These are phyloP conservation scores for Paracamarosporium sp. DNA, from an alignment of 2,329 filamentous ascomycete species.

Conservation along the genomic window DNA sequence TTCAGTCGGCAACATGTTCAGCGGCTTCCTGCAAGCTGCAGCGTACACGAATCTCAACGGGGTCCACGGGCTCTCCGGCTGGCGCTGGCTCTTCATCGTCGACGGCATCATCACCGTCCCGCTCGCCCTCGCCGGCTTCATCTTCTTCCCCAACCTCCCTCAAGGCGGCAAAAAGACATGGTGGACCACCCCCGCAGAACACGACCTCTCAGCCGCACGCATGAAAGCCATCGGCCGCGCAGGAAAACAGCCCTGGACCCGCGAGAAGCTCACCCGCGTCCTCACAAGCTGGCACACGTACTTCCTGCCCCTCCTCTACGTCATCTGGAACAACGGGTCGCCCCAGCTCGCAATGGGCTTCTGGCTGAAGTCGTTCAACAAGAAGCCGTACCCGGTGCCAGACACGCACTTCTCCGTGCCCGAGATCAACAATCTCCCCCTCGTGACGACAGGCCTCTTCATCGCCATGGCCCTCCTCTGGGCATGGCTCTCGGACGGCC, in stretches of 20 bases:
- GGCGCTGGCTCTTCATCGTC: conserved; percentile 56
- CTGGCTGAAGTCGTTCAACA: conserved; percentile 6
- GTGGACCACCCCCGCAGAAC: neutral
- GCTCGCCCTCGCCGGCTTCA: conserved; percentile 43
- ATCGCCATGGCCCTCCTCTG: conserved; percentile 3
- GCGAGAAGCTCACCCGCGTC: neutral
- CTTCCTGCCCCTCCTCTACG: neutral
- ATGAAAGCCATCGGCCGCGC: conserved; percentile 7
- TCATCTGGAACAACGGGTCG: conserved; percentile 6
- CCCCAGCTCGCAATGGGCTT: conserved; percentile 1
- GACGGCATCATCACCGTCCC: conserved; percentile 62
- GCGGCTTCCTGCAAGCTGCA: conserved; percentile 67
- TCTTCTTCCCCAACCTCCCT: conserved; percentile 5
- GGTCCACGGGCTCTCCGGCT: conserved; percentile 58
- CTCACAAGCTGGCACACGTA: conserved; percentile 4
- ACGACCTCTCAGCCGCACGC: neutral
- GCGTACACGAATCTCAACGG: conserved; percentile 54
- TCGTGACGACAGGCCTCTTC: neutral
- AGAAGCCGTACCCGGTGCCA: conserved; percentile 1
- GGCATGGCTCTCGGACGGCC: conserved; percentile 5
- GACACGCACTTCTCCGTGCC: conserved; percentile 3
- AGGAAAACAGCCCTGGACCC: conserved; percentile 1
- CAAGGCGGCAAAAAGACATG: neutral
- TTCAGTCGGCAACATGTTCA: conserved; percentile 66
- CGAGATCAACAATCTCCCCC: conserved; percentile 3